Evolutionary conservation across 2,329 filamentous ascomycete genomes (phyloP).

Genomic region (Venturia nashicola): DNA sequence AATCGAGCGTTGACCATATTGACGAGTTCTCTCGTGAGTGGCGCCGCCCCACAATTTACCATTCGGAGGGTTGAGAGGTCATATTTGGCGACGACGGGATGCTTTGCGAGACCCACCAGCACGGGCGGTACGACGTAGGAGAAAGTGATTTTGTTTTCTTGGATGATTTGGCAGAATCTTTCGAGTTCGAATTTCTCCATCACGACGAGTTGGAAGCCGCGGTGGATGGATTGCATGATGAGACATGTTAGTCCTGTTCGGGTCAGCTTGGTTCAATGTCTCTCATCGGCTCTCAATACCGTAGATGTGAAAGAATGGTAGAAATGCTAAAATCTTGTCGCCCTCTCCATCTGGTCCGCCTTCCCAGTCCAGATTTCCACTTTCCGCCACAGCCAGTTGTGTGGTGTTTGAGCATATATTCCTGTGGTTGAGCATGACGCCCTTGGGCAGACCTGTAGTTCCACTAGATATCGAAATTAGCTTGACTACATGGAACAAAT

Average conservation of each 20-base stretch:
- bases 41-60: slow-evolving; percentile 80
- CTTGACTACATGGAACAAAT: background rate
- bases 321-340: slow-evolving; percentile 11
- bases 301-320: slow-evolving; percentile 12
- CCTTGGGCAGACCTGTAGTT: slow-evolving; percentile 84
- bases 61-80: slow-evolving; percentile 68
- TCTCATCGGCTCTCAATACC: slow-evolving; percentile 49
- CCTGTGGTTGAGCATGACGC: slow-evolving; percentile 71
- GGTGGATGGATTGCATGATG: slow-evolving; percentile 54
- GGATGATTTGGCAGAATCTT: slow-evolving; percentile 63
- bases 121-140: slow-evolving; percentile 77
- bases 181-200: slow-evolving; percentile 75
- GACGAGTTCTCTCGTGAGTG: slow-evolving; percentile 68
- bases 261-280: background rate
- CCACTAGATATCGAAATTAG: slow-evolving; percentile 45
- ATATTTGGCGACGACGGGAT: slow-evolving; percentile 66
- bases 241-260: slow-evolving; percentile 57
- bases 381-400: slow-evolving; percentile 40
- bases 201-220: slow-evolving; percentile 54
- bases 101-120: slow-evolving; percentile 66
- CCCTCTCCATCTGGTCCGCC: slow-evolving; percentile 36
- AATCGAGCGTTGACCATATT: slow-evolving; percentile 63
- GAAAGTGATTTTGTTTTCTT: slow-evolving; percentile 64
- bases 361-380: slow-evolving; percentile 42
- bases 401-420: slow-evolving; percentile 59